Evolutionary conservation across 768 basidiomycete genomes (phyloP).

Genomic region (Russula brevipes): DNA sequence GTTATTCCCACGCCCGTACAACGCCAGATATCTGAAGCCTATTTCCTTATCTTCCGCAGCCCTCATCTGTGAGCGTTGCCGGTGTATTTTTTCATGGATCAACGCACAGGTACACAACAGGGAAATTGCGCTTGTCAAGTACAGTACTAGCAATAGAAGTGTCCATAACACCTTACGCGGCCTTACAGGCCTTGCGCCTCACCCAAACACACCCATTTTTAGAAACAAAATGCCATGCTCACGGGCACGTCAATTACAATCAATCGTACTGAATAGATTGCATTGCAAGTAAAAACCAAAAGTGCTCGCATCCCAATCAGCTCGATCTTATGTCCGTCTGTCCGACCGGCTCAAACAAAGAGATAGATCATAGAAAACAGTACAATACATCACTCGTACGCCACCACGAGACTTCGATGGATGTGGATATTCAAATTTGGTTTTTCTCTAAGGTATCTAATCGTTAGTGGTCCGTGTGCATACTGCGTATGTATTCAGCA

Average conservation of each 20-base stretch:
- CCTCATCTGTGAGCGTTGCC: too few relatives aligned
- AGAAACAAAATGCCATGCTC: too few relatives aligned
- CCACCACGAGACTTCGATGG: slow-evolving; percentile 4
- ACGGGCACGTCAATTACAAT: slow-evolving; percentile 6
- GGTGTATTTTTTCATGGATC: too few relatives aligned
- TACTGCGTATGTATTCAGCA: slow-evolving; percentile 3
- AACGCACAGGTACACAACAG: too few relatives aligned
- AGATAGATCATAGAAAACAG: slow-evolving; percentile 6
- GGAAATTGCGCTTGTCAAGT: too few relatives aligned
- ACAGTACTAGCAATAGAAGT: too few relatives aligned
- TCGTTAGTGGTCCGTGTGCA: slow-evolving; percentile 11
- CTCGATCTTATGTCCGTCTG: background rate
- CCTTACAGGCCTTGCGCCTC: too few relatives aligned
- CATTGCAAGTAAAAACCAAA: slow-evolving; percentile 9
- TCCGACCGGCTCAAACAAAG: slow-evolving; percentile 10
- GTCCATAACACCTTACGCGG: too few relatives aligned
- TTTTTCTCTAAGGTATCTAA: slow-evolving; percentile 22
- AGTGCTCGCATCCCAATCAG: background rate
- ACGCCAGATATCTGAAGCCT: too few relatives aligned
- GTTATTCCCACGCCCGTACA: too few relatives aligned
- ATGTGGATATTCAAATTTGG: slow-evolving; percentile 4
- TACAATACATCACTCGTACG: background rate
- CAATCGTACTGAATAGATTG: slow-evolving; percentile 22
- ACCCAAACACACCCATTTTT: too few relatives aligned
- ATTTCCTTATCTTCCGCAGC: too few relatives aligned